Conservation (phyloP, 106 monocot genomes). For the Agapanthus africanus region DNA sequence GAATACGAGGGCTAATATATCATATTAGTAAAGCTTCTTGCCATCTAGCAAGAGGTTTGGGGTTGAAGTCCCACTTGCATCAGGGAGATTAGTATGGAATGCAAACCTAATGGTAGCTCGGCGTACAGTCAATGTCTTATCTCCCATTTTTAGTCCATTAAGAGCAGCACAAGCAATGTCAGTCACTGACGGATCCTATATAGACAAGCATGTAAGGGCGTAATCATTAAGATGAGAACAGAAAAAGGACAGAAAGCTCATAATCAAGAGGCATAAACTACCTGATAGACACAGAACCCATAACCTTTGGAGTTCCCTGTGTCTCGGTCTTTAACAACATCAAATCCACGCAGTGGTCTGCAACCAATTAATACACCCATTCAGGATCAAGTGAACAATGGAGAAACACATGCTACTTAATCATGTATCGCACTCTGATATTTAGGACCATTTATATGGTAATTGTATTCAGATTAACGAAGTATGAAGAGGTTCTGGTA, state of each 20-base stretch:
- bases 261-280: no score
- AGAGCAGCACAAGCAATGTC: conserved; percentile 94
- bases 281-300: conserved; percentile 36
- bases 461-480: conserved; percentile 1
- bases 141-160: conserved; percentile 95
- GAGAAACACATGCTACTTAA: neutral
- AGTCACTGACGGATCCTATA: conserved; percentile 72
- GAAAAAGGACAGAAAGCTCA: no score
- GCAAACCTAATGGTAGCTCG: no score
- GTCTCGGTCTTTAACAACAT: conserved; percentile 34
- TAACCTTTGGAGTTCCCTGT: conserved; percentile 38
- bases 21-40: no score
- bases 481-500: neutral
- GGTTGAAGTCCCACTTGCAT: no score
- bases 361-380: neutral
- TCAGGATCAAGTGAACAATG: neutral
- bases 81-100: no score
- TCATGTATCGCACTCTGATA: neutral
- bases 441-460: neutral
- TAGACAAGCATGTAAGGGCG: no score
- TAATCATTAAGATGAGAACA: no score
- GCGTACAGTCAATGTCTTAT: conserved; percentile 83
- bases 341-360: conserved; percentile 33
- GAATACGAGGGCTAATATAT: no score
- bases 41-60: no score